Conservation (phyloP, 805 yeast species). For the Suhomyces sp. region DNA sequence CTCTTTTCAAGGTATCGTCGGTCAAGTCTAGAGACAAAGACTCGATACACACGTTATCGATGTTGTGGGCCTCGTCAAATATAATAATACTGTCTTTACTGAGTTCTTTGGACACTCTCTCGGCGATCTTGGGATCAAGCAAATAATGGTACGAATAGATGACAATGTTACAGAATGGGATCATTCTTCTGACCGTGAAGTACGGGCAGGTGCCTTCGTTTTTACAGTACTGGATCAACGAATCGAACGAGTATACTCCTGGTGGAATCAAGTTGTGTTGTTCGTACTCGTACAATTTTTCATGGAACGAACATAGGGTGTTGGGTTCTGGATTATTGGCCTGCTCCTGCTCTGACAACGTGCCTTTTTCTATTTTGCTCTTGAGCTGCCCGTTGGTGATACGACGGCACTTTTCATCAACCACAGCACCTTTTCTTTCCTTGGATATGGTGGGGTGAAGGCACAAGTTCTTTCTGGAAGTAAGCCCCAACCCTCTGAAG, state of each 20-base stretch:
- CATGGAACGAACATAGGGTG: constrained; percentile 81
- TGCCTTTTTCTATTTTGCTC: constrained; percentile 50
- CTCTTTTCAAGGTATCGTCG: constrained; percentile 81
- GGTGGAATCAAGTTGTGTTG: constrained; percentile 87
- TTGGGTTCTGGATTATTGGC: constrained; percentile 29
- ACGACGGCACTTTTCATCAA: constrained; percentile 94
- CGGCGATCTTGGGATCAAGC: constrained; percentile 95
- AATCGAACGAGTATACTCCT: constrained; percentile 94
- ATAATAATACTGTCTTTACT: constrained; percentile 92
- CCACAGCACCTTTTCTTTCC: constrained; percentile 87
- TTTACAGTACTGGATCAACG: constrained; percentile 72
- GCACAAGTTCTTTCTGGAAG: constrained; percentile 92
- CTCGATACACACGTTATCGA: constrained; percentile 97
- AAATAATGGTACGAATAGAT: constrained; percentile 96
- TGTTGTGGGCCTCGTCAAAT: constrained; percentile 98
- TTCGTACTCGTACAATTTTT: constrained; percentile 78
- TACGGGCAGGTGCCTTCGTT: constrained; percentile 87
- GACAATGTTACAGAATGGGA: constrained; percentile 86
- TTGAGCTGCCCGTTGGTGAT: constrained; percentile 89
- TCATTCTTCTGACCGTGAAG: constrained; percentile 97
- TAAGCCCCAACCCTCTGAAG: constrained; percentile 89
- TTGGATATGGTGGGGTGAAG: constrained; percentile 82
- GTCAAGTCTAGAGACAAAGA: constrained; percentile 89
- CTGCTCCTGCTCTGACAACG: constrained; percentile 52
- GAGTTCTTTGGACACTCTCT: constrained; percentile 86